These are phyloP conservation scores for Drechslera avenae DNA, from an alignment of 2,329 filamentous ascomycete genomes.

Conservation along the genomic window DNA sequence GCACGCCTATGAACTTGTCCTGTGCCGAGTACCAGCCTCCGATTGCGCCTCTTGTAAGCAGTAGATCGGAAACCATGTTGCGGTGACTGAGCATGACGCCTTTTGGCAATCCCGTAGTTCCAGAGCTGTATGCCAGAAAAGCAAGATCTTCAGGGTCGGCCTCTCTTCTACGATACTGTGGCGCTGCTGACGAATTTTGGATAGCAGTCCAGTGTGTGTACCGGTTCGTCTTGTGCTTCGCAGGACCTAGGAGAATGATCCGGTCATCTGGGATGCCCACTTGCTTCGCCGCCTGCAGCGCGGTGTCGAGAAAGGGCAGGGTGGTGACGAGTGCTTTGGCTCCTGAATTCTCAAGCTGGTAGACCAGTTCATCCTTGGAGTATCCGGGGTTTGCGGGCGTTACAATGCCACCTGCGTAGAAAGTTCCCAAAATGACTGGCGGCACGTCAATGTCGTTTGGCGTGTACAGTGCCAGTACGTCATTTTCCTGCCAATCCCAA, in stretches of 20 bases:
- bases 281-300: constrained; percentile 68
- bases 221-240: constrained; percentile 60
- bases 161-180: constrained; percentile 64
- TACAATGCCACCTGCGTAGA: constrained; percentile 80
- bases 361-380: constrained; percentile 78
- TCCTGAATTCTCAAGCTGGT: constrained; percentile 77
- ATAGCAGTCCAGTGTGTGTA: constrained; percentile 75
- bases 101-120: constrained; percentile 53
- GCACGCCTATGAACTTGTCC: constrained; percentile 75
- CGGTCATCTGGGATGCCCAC: constrained; percentile 71
- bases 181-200: constrained; percentile 64
- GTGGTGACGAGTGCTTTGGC: constrained; percentile 79
- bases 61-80: constrained; percentile 67
- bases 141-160: constrained; percentile 71
- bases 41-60: constrained; percentile 81
- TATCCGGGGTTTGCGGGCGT: constrained; percentile 87
- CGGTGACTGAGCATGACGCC: constrained; percentile 53
- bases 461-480: constrained; percentile 79
- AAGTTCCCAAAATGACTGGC: constrained; percentile 72
- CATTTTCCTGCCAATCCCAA: constrained; percentile 80
- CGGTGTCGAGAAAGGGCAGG: constrained; percentile 65
- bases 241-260: constrained; percentile 76
- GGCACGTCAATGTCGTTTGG: constrained; percentile 86
- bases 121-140: constrained; percentile 68
- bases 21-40: constrained; percentile 73